These are phyloP conservation scores for Camelina sativa DNA, from an alignment of 345 rosid species.

Conservation along the genomic window DNA sequence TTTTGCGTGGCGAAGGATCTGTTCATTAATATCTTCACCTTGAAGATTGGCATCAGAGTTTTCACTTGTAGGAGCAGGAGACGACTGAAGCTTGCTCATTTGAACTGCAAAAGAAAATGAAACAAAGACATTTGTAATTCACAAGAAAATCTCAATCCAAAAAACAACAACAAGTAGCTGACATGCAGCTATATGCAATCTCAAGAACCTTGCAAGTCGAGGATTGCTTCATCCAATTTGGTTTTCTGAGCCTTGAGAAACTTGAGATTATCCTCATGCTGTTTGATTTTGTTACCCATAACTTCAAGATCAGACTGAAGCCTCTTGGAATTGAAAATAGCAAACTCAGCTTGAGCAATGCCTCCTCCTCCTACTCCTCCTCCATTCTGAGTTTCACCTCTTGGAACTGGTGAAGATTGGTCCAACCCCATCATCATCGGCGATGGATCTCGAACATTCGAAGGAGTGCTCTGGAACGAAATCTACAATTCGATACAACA, in stretches of 20 bases:
- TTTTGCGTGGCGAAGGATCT: slow-evolving; percentile 57
- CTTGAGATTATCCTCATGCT: slow-evolving; percentile 62
- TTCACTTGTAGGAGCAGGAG: slow-evolving; percentile 38
- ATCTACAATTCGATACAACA: slow-evolving; percentile 40
- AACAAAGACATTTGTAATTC: background rate
- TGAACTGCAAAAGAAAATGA: slow-evolving; percentile 50
- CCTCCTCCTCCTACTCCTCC: slow-evolving; percentile 50
- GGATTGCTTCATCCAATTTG: slow-evolving; percentile 65
- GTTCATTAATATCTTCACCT: slow-evolving; percentile 59
- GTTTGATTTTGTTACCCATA: slow-evolving; percentile 69
- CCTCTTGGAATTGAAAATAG: slow-evolving; percentile 55
- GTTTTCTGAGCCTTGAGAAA: slow-evolving; percentile 55
- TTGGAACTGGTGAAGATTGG: slow-evolving; percentile 38
- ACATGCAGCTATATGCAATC: background rate
- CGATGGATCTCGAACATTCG: slow-evolving; percentile 44
- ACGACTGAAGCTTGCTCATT: slow-evolving; percentile 64
- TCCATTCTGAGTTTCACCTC: slow-evolving; percentile 51
- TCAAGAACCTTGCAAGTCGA: slow-evolving; percentile 64
- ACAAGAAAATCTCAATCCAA: background rate
- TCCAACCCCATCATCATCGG: slow-evolving; percentile 47
- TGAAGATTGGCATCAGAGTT: slow-evolving; percentile 46
- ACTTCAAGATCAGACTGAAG: slow-evolving; percentile 71
- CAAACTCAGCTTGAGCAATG: slow-evolving; percentile 43
- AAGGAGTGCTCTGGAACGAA: slow-evolving; percentile 40
- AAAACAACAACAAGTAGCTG: background rate